Conservation (phyloP, 129 eudicot species). For the Erigeron canadensis region DNA sequence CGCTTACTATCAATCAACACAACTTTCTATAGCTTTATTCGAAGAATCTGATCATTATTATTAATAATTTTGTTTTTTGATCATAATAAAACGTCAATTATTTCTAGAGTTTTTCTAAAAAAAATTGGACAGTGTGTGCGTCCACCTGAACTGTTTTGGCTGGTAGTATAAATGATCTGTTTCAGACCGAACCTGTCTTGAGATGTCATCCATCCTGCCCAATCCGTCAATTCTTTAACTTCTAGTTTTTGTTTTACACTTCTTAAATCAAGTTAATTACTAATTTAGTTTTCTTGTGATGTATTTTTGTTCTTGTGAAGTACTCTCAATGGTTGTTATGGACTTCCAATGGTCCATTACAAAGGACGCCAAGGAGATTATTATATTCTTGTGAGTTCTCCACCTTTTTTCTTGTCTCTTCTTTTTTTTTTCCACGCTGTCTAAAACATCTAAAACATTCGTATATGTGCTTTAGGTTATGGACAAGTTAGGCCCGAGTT, state of each 20-base stretch:
- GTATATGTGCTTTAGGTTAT: conserved; percentile 50
- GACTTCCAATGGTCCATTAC: conserved; percentile 82
- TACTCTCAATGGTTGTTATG: conserved; percentile 75
- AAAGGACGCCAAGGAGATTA: conserved; percentile 92
- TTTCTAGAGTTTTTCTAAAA: no score
- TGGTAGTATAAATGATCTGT: not conserved
- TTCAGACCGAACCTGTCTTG: not conserved
- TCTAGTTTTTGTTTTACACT: not conserved
- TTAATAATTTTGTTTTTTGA: not conserved
- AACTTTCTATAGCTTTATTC: not conserved
- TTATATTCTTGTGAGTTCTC: conserved; percentile 66
- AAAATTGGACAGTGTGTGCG: not conserved
- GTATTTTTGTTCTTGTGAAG: conserved; percentile 33
- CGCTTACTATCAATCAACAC: not conserved
- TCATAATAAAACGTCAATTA: no score
- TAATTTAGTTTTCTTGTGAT: no score
- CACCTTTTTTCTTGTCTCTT: not conserved
- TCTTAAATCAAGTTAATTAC: no score
- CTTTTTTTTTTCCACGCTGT: not conserved
- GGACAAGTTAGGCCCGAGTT: conserved; percentile 95
- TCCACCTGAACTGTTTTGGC: not conserved
- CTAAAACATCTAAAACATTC: not conserved
- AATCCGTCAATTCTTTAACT: not conserved
- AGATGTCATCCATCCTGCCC: not conserved
- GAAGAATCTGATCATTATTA: not conserved